Evolutionary conservation across 345 rosid species (phyloP), one percentile per base, ranked within the genome.

Genomic region (Viola odorata): DNA sequence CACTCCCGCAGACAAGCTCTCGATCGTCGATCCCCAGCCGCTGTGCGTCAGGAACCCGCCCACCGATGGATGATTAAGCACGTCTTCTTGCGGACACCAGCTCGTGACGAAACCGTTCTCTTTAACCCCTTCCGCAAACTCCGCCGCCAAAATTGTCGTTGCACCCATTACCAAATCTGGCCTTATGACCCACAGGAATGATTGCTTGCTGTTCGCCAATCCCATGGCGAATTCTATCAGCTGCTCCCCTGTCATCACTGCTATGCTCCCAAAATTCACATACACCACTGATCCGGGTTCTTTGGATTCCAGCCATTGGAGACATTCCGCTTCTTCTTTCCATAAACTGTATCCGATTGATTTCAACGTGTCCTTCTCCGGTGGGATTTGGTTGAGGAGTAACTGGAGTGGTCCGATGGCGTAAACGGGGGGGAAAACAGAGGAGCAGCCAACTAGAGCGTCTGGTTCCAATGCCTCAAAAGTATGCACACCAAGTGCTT

Each of bases 1-100:
- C 47, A 61, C 65, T 0, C 57, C 65, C 6, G 3, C 37, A 1
- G 44, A 50, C 15, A 61, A 0, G 9, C 48, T 61, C 12, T 50
- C 65, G 7, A 61, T 16, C 5, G 56, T 61, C 0, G 65, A 61
- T 39, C 51, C 51, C 65, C 65, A 61, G 3, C 65, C 65, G 56
- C 16, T 61, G 14, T 61, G 65, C 10, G 56, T 40, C 41, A 61
- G 12, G 8, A 61, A 61, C 0, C 48, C 57, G 7, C 65, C 65
- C 0, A 50, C 9, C 4, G 65, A 51, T 10, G 56, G 45, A 17
- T 61, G 65, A 6, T 61, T 61, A 38, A 61, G 37, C 7, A 61
- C 17, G 17, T 39, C 4, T 17, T 61, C 65, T 12, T 61, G 65
- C 0, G 38, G 38, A 50, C 65, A 61, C 65, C 65, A 61, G 8